A percentile compares a stretch with the other conserved stretches of the same genome.
Evolutionary conservation across 2,329 filamentous ascomycete genomes (phyloP).

Genomic region (Westerdykella ornata): DNA sequence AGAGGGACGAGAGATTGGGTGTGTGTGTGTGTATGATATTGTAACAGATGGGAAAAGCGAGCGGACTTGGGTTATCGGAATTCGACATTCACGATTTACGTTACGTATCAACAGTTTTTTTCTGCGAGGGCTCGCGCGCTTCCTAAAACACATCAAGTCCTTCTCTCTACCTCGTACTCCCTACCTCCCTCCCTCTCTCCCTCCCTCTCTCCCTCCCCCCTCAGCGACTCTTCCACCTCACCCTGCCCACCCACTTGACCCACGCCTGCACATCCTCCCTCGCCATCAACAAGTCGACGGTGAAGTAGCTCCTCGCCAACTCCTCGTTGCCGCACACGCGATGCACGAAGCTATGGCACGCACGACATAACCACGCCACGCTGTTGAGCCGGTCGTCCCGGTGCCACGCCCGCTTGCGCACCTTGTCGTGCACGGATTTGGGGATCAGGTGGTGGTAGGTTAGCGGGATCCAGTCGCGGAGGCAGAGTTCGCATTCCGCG

Average conservation of each 20-base stretch:
- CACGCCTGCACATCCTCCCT: slow-evolving; percentile 67
- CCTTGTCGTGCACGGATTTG: slow-evolving; percentile 68
- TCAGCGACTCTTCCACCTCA: slow-evolving; percentile 64
- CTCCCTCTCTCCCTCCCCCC: no score
- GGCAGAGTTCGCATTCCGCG: slow-evolving; percentile 65
- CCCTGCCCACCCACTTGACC: slow-evolving; percentile 63
- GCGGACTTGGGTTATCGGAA: no score
- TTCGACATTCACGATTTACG: no score
- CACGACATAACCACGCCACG: slow-evolving; percentile 79
- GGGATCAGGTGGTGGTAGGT: slow-evolving; percentile 85
- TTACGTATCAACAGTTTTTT: no score
- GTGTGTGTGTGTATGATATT: no score
- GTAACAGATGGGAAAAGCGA: no score
- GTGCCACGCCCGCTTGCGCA: slow-evolving; percentile 72
- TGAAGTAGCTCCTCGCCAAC: slow-evolving; percentile 65
- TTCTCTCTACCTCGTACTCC: background rate
- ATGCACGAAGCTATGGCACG: slow-evolving; percentile 80
- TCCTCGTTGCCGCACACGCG: slow-evolving; percentile 68
- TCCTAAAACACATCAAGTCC: background rate
- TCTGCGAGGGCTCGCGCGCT: no score
- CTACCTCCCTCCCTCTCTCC: no score
- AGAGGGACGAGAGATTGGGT: no score
- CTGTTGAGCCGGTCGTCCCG: slow-evolving; percentile 65
- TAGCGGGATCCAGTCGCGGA: slow-evolving; percentile 64
- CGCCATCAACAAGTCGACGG: slow-evolving; percentile 61